phyloP scores from a whole-genome alignment of 257 asterid species.

The Anisodus tanguticus region DNA sequence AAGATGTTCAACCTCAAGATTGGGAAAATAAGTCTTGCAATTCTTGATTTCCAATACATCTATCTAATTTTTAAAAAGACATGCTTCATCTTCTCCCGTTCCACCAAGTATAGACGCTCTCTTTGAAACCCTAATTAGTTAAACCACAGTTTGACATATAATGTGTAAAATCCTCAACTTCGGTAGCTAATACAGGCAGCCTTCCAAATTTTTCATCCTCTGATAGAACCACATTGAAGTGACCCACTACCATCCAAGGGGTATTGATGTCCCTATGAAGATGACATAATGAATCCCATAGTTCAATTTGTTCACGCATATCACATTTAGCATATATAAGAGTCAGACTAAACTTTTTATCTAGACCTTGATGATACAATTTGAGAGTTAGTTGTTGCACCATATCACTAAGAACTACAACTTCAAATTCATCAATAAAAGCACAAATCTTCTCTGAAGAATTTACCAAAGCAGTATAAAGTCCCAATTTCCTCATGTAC shows the following conservation, averaged over 20 bases:
- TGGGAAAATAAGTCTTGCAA: neutral
- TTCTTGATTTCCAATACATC: neutral
- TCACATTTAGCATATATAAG: neutral
- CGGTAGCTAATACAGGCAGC: neutral
- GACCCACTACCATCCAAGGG: neutral
- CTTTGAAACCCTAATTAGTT: neutral
- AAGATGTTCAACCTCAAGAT: neutral
- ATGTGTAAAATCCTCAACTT: neutral
- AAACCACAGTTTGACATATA: neutral
- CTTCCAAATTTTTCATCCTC: neutral
- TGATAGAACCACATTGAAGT: slow-evolving; percentile 6
- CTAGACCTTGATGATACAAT: neutral
- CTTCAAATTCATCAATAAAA: slow-evolving; percentile 7
- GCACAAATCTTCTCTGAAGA: neutral
- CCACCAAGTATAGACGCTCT: neutral
- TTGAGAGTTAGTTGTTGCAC: neutral
- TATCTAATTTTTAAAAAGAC: neutral
- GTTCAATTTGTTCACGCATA: neutral
- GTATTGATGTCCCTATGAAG: neutral
- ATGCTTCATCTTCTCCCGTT: neutral
- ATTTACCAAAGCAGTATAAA: neutral
- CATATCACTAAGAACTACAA: neutral
- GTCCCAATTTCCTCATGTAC: neutral
- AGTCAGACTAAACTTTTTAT: neutral
- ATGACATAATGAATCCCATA: neutral